Evolutionary conservation across 1,284 basidiomycete genomes (phyloP), one percentile per base, ranked within the genome.

Genomic region (Schizophyllum amplum): DNA sequence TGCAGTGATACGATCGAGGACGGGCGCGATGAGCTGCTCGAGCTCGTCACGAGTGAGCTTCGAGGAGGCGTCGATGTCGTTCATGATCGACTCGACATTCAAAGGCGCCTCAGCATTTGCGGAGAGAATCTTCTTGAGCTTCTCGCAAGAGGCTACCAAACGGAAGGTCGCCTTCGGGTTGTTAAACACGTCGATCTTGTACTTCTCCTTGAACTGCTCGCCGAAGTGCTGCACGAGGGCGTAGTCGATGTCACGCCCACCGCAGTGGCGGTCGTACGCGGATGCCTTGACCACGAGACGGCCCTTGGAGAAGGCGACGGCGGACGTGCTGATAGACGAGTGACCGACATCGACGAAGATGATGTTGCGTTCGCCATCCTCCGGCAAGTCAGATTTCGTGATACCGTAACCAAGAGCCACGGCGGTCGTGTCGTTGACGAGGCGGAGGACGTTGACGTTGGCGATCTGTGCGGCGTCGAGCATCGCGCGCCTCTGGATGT

Each of bases 401-500:
- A 97, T 97, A 67, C 94, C 94, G 75, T 94, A 97, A 57, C 91
- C 92, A 68, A 97, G 87, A 24, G 94, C 94, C 59, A 89, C 83
- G 55, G 94, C 93, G 61, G 94, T 96, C 59, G 89, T 87, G 72
- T 97, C 94, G 76, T 96, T 96, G 78, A 97, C 93, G 68, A 98
- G 81, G 57, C 94, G 90, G 60, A 97, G 89, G 62, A 84, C 76
- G 72, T 94, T 95, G 62, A 97, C 82, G 59, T 87, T 86, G 55
- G 90, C 92, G 65, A 98, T 92, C 63, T 84, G 71, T 52, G 93
- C 92, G 33, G 94, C 93, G 67, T 94, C 92, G 53, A 94, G 80
- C 60, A 95, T 69, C 1, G 94, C 92, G 51, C 94, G 82, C 59
- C 94, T 83, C 72, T 98, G 94, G 56, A 86, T 73, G 65, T 98